Evolutionary conservation across 75 land plant species (phyloP), one percentile per base, ranked within the genome.

Genomic region (Selaginella moellendorffii): DNA sequence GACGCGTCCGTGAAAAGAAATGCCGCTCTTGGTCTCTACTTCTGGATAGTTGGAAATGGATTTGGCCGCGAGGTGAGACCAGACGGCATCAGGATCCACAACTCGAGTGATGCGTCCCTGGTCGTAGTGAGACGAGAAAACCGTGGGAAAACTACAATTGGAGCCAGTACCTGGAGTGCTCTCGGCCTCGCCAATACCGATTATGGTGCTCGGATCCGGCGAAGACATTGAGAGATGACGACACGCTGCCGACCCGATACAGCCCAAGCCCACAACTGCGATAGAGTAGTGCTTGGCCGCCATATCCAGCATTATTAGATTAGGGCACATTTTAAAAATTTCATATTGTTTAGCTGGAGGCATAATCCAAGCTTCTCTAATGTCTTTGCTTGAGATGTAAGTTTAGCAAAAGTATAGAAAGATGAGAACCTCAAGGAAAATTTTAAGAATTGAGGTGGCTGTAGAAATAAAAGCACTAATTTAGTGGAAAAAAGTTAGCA

Each of bases 11-110:
- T 72, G 74, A 21, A 72, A 72, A 26, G 30, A 20, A 29, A 72
- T 62, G 10, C 74, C 74, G 28, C 68, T 65, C 27, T 65, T 67
- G 30, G 54, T 29, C 63, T 72, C 69, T 9, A 66, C 17, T 14
- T 19, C 29, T 26, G 20, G 17, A 30, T 72, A 72, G 64, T 63
- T 54, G 28, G 68, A 63, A 36, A 72, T 72, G 0, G 74, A 72
- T 31, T 67, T 67, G 28, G 74, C 74, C 2, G 74, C 74, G 19
- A 72, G 62, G 46, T 66, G 60, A 22, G 74, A 31, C 74, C 74
- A 72, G 1, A 72, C 74, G 28, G 54, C 52, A 30, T 72, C 69
- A 42, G 51, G 69, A 53, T 72, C 74, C 27, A 65, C 62, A 0
- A 72, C 61, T 20, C 74, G 69, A 9, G 74, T 66, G 27, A 72